Base-by-base conservation (phyloP, 2,329 filamentous ascomycete species). In the Apiospora rasikravindrae region DNA sequence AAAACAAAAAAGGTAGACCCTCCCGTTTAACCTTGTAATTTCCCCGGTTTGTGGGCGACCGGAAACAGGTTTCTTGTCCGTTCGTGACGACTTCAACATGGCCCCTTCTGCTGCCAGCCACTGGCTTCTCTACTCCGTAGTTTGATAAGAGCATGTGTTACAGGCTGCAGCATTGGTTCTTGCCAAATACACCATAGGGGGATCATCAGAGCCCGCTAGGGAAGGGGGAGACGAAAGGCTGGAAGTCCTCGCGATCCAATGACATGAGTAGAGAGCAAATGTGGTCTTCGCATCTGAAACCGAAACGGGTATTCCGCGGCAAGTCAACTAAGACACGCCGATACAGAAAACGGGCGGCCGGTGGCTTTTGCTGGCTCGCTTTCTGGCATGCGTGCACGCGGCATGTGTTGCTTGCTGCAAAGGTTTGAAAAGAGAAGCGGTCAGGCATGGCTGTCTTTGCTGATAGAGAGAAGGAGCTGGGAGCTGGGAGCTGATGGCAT, bases 31-130 rank as follows among this genome's bases (percentile, higher is more conserved):
- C 33, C 57, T 64, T 37, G 57, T 24, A 64, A n/a, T 64, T 40
- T 40, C 57, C 57, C 57, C 57, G 57, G 57, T 64, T 40, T 64
- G 33, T n/a, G 33, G 57, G 57, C 57, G 57, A 64, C 33, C 19
- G 33, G 57, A 64, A 64, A 40, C 57, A 22, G 57, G 57, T 64
- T 64, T 64, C 22, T 64, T 26, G 14, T 14, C 57, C 19, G 29
- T 64, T 24, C 29, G 57, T 64, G 57, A 64, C 53, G 53, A 61
- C 29, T 64, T 64, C 33, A 61, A 11, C 29, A 24, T 13, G 7
- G 8, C 33, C 29, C 33, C 33, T 13, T 64, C 33, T 33, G 13
- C 22, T 40, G 29, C 33, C 57, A 40, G 33, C 33, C 57, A 24
- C 57, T 14, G 24, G 24, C 49, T 53, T 16, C 16, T 61, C 29